These are phyloP conservation scores for Aspergillus haitiensis DNA, from an alignment of 495 filamentous ascomycete species.

Conservation along the genomic window DNA sequence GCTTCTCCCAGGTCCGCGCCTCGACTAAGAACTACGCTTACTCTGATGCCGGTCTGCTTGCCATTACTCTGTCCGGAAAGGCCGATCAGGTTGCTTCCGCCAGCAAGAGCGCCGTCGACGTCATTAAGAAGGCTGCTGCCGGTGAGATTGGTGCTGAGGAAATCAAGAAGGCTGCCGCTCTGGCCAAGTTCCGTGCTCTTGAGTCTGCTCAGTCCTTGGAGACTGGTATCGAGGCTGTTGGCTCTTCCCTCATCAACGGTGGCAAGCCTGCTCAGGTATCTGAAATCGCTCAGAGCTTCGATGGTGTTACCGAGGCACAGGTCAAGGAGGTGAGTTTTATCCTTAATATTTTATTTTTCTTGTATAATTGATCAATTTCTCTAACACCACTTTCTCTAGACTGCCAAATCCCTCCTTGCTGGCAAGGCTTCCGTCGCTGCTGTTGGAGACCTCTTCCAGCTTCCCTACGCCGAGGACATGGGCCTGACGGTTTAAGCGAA, in stretches of 20 bases:
- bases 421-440: slow-evolving; percentile 84
- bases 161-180: slow-evolving; percentile 84
- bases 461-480: slow-evolving; percentile 92
- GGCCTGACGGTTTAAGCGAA: slow-evolving; percentile 81
- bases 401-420: slow-evolving; percentile 78
- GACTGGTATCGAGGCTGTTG: slow-evolving; percentile 68
- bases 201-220: slow-evolving; percentile 74
- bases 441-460: slow-evolving; percentile 82
- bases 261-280: slow-evolving; percentile 84
- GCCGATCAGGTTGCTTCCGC: slow-evolving; percentile 67
- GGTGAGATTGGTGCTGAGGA: slow-evolving; percentile 78
- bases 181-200: slow-evolving; percentile 90
- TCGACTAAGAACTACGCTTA: slow-evolving; percentile 77
- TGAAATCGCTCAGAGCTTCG: slow-evolving; percentile 75
- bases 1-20: slow-evolving; percentile 63
- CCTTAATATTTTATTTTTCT: background rate
- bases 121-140: slow-evolving; percentile 73
- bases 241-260: slow-evolving; percentile 73
- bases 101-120: slow-evolving; percentile 63
- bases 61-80: slow-evolving; percentile 72
- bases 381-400: slow-evolving; percentile 46
- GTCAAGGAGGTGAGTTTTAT: slow-evolving; percentile 76
- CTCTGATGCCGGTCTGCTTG: slow-evolving; percentile 90
- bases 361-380: background rate
- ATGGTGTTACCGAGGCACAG: slow-evolving; percentile 76